Evolutionary conservation across 2,329 filamentous ascomycete species (phyloP), one percentile per base, ranked within the genome.

Genomic region (Hymenoscyphus infarciens): DNA sequence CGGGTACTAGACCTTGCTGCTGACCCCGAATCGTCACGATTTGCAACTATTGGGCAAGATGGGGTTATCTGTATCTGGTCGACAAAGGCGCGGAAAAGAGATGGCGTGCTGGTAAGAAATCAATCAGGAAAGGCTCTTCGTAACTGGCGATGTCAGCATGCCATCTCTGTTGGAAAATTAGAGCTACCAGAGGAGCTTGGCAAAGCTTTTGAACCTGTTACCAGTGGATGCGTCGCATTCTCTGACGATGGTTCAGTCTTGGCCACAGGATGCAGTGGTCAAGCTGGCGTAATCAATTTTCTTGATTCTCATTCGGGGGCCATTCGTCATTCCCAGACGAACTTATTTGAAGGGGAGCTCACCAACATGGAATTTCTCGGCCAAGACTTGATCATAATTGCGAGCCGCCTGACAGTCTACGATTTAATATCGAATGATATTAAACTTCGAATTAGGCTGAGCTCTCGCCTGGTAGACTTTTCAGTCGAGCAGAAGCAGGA

Each of bases 1-100:
- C 78, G 81, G 4, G 82, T 98, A 1, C 83, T 97, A 35, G 89
- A 88, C 68, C 79, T 98, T 5, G 85, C 85, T 2, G 83, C 89
- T 16, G 87, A 93, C 66, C 90, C 91, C 3, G 81, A 79, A 3
- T 82, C 83, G 7, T 79, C 84, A 57, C 86, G 88, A 56, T 97
- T 98, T 74, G 90, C 91, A 8, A 96, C 93, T 1, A 81, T 97
- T 45, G 95, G 94, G 39, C 85, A 88, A 61, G 94, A 99, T 73
- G 87, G 87, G 11, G 78, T 85, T 25, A 84, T 96, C 42, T 87
- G 91, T 45, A 80, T 95, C 56, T 99, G 95, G 95, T 84, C 83
- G n/a, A 86, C 90, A 11, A 89, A 85, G 74, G 81, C 83, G 5
- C 84, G 89, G 55, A 83, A 86, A 66, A 84, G 87, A 56, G 85